Conservation (phyloP, 495 filamentous ascomycete genomes). For the Tuber borchii region DNA sequence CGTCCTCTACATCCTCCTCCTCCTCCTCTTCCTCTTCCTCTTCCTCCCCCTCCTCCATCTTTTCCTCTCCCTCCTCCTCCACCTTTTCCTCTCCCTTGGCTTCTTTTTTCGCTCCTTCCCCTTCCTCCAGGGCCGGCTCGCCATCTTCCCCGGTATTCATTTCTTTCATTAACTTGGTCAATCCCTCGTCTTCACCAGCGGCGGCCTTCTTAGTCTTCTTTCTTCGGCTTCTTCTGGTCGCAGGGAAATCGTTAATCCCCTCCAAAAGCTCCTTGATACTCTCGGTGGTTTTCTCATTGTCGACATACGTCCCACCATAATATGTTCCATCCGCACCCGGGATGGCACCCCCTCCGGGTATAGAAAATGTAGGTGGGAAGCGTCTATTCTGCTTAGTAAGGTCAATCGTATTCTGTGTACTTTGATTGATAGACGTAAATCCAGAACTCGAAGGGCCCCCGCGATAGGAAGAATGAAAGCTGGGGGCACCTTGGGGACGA, state of each 20-base stretch:
- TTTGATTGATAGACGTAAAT: slow-evolving; percentile 13
- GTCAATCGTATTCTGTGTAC: slow-evolving; percentile 5
- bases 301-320: slow-evolving; percentile 29
- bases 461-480: slow-evolving; percentile 29
- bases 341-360: slow-evolving; percentile 30
- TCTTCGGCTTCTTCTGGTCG: slow-evolving; percentile 47
- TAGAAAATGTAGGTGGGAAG: slow-evolving; percentile 24
- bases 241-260: slow-evolving; percentile 49
- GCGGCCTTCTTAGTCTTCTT: slow-evolving; percentile 57
- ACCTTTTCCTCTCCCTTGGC: slow-evolving; percentile 10
- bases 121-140: background rate
- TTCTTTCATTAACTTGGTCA: slow-evolving; percentile 63
- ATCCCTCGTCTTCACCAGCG: slow-evolving; percentile 66
- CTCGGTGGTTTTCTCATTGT: slow-evolving; percentile 39
- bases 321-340: slow-evolving; percentile 24
- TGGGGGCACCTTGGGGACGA: slow-evolving; percentile 30
- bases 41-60: slow-evolving; percentile 17
- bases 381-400: slow-evolving; percentile 5
- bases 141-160: slow-evolving; percentile 15
- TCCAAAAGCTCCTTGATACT: slow-evolving; percentile 42
- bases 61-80: slow-evolving; percentile 38
- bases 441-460: slow-evolving; percentile 8
- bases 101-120: slow-evolving; percentile 8
- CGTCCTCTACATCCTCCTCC: slow-evolving; percentile 39
- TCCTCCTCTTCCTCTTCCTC: slow-evolving; percentile 46